Base-by-base conservation (phyloP, 2,329 filamentous ascomycete species). In the Neopestalotiopsis sp. region DNA sequence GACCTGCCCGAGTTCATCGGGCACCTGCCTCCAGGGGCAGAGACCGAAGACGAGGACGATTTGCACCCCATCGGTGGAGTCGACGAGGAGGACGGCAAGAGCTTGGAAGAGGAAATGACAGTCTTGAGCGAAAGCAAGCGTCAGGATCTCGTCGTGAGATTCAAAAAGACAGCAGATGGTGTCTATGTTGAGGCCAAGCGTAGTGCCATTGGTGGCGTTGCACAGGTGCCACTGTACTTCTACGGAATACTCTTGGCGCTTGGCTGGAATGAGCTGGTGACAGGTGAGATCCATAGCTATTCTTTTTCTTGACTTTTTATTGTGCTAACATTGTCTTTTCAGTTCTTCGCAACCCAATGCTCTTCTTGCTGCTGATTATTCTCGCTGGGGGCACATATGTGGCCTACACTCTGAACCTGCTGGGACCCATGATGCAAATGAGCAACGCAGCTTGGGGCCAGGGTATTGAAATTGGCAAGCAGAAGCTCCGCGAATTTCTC, bases 161-260 rank as follows among this genome's bases (percentile, higher is more conserved):
- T 99, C 88, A 98, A 98, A 87, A 98, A 98, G 87, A 96, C 94
- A 45, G 96, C 96, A 1, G 96, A 99, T 78, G 96, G 95, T 7
- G 95, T 99, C 4, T 99, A 97, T 76, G 95, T 99, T 57, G 96
- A 99, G 83, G 96, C 96, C 64, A 99, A 99, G 87, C 90, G 96
- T 69, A 95, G 95, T 78, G 96, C 96, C 57, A 97, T 99, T 78
- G 96, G 96, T 67, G 95, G 95, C 68, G 93, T 99, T 75, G 93
- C 95, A 4, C 95, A 98, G 81, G 91, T 99, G 64, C 96, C 96
- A 5, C 83, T 97, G 71, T 98, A 98, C 82, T 98, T 99, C 81
- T 99, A 98, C 76, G 94, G 90, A 57, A 81, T 98, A 68, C 85
- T 99, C 68, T 84, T 99, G 72, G 93, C 94, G 28, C 86, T 99